A percentile compares a stretch with the other conserved stretches of the same genome.
Evolutionary conservation across 192 early-diverging fungal species (phyloP).

Genomic region (Backusella australiensis): DNA sequence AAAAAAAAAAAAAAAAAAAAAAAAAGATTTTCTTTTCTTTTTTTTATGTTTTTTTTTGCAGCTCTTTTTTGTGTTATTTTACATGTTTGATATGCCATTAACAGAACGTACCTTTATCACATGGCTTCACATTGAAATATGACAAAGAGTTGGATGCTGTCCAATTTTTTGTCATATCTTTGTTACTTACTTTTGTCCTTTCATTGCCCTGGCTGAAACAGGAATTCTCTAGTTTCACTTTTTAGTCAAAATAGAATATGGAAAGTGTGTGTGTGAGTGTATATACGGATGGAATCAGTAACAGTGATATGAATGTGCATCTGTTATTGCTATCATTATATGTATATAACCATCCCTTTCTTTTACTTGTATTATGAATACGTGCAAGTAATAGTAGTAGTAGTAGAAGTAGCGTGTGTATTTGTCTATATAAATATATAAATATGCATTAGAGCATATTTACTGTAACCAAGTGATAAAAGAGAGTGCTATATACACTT

Average conservation of each 20-base stretch:
- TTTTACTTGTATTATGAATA: no score
- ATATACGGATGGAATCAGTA: background rate
- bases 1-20: no score
- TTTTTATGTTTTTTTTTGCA: background rate
- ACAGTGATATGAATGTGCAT: background rate
- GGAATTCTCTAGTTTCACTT: background rate
- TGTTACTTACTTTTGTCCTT: background rate
- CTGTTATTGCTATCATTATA: no score
- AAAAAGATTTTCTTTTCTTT: background rate
- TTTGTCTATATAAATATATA: no score
- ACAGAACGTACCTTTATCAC: background rate
- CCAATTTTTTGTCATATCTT: background rate
- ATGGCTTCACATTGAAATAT: background rate
- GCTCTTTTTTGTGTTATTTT: background rate
- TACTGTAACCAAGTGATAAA: background rate
- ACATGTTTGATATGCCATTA: background rate
- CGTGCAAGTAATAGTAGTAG: no score
- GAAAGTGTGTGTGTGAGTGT: background rate
- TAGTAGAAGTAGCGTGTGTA: no score
- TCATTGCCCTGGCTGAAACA: background rate
- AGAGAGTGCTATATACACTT: background rate
- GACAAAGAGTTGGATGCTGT: background rate
- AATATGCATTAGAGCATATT: background rate
- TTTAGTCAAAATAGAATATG: no score
- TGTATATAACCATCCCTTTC: no score